phyloP scores from a whole-genome alignment of 257 asterid species.

The Thymus quinquecostatus region DNA sequence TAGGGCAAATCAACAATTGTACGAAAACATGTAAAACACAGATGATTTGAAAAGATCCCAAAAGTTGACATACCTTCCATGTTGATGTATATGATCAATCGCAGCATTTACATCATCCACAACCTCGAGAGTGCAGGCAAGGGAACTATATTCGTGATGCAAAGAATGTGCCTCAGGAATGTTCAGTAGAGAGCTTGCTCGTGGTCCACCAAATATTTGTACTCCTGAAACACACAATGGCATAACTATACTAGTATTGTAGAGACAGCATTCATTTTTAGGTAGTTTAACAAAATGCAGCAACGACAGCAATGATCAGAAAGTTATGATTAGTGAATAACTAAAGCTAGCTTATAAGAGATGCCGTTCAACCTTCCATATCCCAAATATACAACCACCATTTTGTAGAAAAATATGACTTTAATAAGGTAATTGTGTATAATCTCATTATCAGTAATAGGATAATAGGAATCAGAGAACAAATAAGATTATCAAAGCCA shows the following conservation, averaged over 20 bases:
- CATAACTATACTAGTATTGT: conserved; percentile 8
- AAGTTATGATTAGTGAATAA: not conserved
- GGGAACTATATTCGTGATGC: conserved; percentile 93
- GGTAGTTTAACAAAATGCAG: conserved; percentile 4
- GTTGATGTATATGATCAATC: conserved; percentile 84
- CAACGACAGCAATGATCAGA: not conserved
- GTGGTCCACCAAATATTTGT: conserved; percentile 80
- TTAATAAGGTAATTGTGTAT: no score
- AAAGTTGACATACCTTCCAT: conserved; percentile 73
- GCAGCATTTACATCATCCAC: conserved; percentile 93
- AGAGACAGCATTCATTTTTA: conserved; percentile 10
- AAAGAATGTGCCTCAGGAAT: conserved; percentile 77
- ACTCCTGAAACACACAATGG: conserved; percentile 61
- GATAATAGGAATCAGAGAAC: no score
- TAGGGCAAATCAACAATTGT: conserved; percentile 13
- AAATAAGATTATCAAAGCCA: no score
- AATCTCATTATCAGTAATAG: no score
- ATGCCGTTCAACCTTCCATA: not conserved
- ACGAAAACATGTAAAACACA: not conserved
- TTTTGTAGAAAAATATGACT: no score
- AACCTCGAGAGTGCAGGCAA: conserved; percentile 89
- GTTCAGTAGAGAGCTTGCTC: conserved; percentile 65
- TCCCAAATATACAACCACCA: not conserved
- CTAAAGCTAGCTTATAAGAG: not conserved
- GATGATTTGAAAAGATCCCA: conserved; percentile 3